A percentile compares a stretch with the other conserved stretches of the same genome.
Conservation (phyloP, 140 eudicot species). For the Ambrosia hybrid region DNA sequence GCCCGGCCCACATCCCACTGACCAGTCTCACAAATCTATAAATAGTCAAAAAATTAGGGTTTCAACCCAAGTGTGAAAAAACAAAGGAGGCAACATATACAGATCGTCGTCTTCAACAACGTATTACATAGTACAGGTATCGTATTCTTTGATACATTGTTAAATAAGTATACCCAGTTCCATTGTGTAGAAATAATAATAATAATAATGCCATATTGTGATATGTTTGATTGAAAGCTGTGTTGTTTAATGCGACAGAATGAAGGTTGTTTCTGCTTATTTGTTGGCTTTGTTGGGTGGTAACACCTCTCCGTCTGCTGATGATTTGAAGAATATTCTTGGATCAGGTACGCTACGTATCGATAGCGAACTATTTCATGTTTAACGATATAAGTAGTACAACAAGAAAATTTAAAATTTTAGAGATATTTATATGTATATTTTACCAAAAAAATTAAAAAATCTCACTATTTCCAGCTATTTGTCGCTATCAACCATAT, state of each 20-base stretch:
- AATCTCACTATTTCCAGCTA: no score
- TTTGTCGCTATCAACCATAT: no score
- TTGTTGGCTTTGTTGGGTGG: slow-evolving; percentile 51
- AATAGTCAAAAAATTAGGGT: slow-evolving; percentile 28
- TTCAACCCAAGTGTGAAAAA: slow-evolving; percentile 27
- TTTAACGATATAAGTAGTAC: no score
- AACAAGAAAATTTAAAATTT: no score
- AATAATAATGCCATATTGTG: no score
- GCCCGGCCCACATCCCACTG: no score
- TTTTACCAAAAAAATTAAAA: no score
- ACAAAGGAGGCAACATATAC: slow-evolving; percentile 16
- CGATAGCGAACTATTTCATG: no score
- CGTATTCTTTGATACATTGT: slow-evolving; percentile 7
- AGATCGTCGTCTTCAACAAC: slow-evolving; percentile 19
- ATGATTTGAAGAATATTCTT: slow-evolving; percentile 41
- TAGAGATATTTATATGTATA: no score
- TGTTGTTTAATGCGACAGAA: slow-evolving; percentile 22
- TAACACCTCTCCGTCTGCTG: slow-evolving; percentile 40
- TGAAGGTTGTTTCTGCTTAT: slow-evolving; percentile 53
- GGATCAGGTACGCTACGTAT: no score
- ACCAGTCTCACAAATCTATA: no score
- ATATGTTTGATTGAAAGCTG: neutral
- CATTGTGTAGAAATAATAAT: no score
- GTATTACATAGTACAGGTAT: slow-evolving; percentile 15
- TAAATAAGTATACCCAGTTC: slow-evolving; percentile 1